phyloP scores from a whole-genome alignment of 805 yeast species.

The Zygoascus flipseniorum region DNA sequence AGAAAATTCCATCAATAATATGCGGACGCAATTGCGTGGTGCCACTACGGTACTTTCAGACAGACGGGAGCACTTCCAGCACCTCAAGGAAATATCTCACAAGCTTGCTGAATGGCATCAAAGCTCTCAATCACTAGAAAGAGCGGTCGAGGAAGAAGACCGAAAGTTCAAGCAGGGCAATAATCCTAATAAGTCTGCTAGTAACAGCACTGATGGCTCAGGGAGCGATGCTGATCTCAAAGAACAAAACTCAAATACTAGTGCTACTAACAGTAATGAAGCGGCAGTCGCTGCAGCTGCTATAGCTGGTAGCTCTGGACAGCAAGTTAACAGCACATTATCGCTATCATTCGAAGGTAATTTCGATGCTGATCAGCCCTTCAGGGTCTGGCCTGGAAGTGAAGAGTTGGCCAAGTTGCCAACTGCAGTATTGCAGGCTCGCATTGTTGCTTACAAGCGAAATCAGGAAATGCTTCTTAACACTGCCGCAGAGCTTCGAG shows the following conservation, averaged over 20 bases:
- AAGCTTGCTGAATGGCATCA: constrained; percentile 43
- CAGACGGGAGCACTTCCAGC: constrained; percentile 42
- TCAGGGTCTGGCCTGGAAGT: constrained; percentile 41
- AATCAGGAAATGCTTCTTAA: constrained; percentile 51
- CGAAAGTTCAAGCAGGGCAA: constrained; percentile 36
- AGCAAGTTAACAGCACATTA: constrained; percentile 18
- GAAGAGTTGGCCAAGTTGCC: constrained; percentile 32
- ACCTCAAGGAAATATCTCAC: constrained; percentile 35
- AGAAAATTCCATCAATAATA: constrained; percentile 41
- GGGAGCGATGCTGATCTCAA: background rate
- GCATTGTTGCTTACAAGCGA: constrained; percentile 70
- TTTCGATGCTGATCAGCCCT: constrained; percentile 90
- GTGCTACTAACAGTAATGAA: background rate
- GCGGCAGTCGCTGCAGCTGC: background rate
- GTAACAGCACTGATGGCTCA: constrained; percentile 4
- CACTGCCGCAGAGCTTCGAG: constrained; percentile 45
- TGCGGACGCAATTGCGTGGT: constrained; percentile 49
- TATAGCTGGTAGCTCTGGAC: background rate
- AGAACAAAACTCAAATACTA: background rate
- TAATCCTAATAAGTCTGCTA: constrained; percentile 10
- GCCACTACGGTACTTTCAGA: constrained; percentile 46
- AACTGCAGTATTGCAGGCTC: constrained; percentile 54
- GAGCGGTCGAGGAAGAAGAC: constrained; percentile 58
- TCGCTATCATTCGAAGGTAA: constrained; percentile 36
- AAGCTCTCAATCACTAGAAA: constrained; percentile 48